Conservation (phyloP, 2,329 filamentous ascomycete species). For the Clarireedia paspali region DNA sequence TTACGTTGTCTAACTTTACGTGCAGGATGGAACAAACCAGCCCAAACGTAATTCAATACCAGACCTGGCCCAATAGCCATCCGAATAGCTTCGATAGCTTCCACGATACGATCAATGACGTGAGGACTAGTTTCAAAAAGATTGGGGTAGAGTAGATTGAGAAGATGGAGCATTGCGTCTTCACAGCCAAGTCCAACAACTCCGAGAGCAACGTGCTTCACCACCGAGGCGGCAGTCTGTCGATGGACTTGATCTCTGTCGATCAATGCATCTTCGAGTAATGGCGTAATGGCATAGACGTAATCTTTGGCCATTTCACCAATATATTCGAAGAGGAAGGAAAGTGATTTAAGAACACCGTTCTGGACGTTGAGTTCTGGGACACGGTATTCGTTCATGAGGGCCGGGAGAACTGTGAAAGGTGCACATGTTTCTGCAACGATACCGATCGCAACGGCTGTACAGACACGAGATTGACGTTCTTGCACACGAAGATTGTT, state of each 20-base stretch:
- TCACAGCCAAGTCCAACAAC: conserved; percentile 97
- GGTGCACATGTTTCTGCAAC: conserved; percentile 97
- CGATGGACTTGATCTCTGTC: conserved; percentile 97
- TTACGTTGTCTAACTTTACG: conserved; percentile 74
- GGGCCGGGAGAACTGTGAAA: conserved; percentile 93
- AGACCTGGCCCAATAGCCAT: conserved; percentile 88
- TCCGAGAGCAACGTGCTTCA: conserved; percentile 95
- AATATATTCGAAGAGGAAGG: conserved; percentile 98
- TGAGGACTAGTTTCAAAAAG: conserved; percentile 96
- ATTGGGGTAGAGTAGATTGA: conserved; percentile 94
- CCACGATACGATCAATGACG: conserved; percentile 96
- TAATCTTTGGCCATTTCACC: conserved; percentile 99
- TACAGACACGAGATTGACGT: conserved; percentile 96
- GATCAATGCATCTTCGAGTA: conserved; percentile 94
- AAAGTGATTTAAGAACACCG: conserved; percentile 92
- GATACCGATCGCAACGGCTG: conserved; percentile 95
- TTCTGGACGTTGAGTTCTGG: conserved; percentile 98
- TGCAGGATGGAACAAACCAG: conserved; percentile 92
- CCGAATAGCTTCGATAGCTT: conserved; percentile 92
- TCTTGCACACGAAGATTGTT: conserved; percentile 97
- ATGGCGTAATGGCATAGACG: conserved; percentile 92
- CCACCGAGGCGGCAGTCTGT: conserved; percentile 90
- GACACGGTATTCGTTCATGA: conserved; percentile 99
- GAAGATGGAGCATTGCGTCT: conserved; percentile 95
- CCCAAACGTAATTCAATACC: conserved; percentile 98